Percentiles rank a stretch among this genome's conserved stretches.
These are phyloP conservation scores for Paraglomus brasilianum DNA, from an alignment of 192 early-diverging fungal species.

Conservation along the genomic window DNA sequence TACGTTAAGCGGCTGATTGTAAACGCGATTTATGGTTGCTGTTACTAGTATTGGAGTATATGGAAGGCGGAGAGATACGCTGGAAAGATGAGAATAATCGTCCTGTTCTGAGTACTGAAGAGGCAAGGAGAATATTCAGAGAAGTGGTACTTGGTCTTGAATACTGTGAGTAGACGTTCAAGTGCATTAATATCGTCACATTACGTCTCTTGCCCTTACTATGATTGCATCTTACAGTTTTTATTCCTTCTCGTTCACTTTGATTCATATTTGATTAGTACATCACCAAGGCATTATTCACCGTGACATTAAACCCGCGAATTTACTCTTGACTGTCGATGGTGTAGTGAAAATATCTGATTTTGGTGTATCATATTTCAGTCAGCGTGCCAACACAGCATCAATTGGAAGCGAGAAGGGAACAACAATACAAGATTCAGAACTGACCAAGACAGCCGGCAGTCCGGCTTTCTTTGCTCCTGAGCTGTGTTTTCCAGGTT, in stretches of 20 bases:
- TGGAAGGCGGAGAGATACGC: slow-evolving; percentile 87
- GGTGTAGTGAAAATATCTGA: slow-evolving; percentile 94
- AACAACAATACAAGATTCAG: slow-evolving; percentile 65
- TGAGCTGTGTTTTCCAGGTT: slow-evolving; percentile 83
- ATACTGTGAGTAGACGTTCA: slow-evolving; percentile 68
- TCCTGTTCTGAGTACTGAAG: slow-evolving; percentile 63
- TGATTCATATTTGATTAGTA: too few relatives aligned
- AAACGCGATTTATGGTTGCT: too few relatives aligned
- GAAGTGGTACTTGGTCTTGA: slow-evolving; percentile 89
- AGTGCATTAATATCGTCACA: background rate
- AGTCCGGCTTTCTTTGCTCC: slow-evolving; percentile 98
- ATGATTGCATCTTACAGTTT: background rate
- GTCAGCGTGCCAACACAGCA: slow-evolving; percentile 39
- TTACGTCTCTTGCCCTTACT: background rate
- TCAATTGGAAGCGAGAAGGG: slow-evolving; percentile 39
- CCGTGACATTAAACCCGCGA: slow-evolving; percentile 97
- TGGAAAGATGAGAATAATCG: slow-evolving; percentile 73
- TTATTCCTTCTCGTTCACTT: too few relatives aligned
- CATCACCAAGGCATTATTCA: slow-evolving; percentile 96
- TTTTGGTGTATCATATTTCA: slow-evolving; percentile 95
- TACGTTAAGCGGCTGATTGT: too few relatives aligned
- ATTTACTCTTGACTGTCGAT: slow-evolving; percentile 77
- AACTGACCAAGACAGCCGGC: slow-evolving; percentile 93
- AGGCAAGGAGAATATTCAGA: slow-evolving; percentile 79
- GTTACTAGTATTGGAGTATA: slow-evolving; percentile 79